Base-by-base conservation (phyloP, 306 rosid species). In the Cucumis hystrix region DNA sequence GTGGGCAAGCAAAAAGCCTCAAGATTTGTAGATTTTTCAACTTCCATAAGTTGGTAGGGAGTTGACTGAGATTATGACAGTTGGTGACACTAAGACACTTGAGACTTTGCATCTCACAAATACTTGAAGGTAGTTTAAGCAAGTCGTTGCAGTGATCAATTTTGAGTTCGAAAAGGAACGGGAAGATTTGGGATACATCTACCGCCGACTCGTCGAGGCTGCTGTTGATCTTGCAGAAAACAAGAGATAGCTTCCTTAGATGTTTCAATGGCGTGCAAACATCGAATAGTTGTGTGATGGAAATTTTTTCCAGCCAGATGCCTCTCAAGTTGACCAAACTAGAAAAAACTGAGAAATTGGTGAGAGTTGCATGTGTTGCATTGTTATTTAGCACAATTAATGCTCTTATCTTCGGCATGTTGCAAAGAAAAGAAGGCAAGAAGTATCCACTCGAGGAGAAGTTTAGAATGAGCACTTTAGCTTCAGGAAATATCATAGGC, bases 261-360 rank as follows among this genome's bases (percentile, higher is more conserved):
- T 77, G 80, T 77, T 70, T 85, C 61, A 88, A 56, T 43, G 83
- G 80, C 51, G 76, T 23, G 33, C 83, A 47, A 37, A 43, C 9
- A 70, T 69, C 71, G 43, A 87, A 83, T 20, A 90, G 81, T 10
- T 82, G 84, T 6, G 97, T 92, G 45, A 87, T 85, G 5, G 86
- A 83, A 35, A 90, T 85, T 55, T 90, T 94, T 82, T 94, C 98
- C 37, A 94, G 96, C 98, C 97, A 94, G 15, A 94, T 88, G 84
- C 95, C 89, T 77, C 86, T 88, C 74, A 91, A 76, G 79, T 83
- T 81, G 16, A 70, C n/a, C 78, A 89, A 70, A 64, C 81, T 81
- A 15, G 85, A 35, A 51, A 90, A 85, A 33, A 91, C 80, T 2
- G 88, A 83, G 40, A 82, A 80, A 64, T 88, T 91, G 35, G 79